phyloP scores from a whole-genome alignment of 768 basidiomycete genomes.

The Rhodotorula sphaerocarpa region DNA sequence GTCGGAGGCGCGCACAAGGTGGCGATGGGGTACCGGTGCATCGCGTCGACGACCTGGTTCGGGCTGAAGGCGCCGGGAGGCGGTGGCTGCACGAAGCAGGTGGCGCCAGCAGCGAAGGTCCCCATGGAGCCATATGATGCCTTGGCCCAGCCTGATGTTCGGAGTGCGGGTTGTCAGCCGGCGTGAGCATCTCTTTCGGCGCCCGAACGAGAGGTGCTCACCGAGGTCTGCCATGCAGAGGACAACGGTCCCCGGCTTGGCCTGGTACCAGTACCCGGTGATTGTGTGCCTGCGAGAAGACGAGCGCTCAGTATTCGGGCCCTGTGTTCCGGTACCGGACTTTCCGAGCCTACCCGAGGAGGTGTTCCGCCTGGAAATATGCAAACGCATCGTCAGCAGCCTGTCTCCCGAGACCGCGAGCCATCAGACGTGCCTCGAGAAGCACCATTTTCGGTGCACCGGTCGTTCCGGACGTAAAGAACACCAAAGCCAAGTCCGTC shows the following conservation, averaged over 20 bases:
- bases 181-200: neutral
- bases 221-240: constrained; percentile 29
- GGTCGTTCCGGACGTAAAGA: constrained; percentile 33
- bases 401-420: no score
- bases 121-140: constrained; percentile 21
- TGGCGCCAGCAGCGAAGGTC: constrained; percentile 20
- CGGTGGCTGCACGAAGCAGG: constrained; percentile 29
- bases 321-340: neutral
- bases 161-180: neutral
- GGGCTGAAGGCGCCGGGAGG: constrained; percentile 20
- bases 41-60: constrained; percentile 10
- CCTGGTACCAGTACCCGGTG: constrained; percentile 26
- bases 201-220: neutral
- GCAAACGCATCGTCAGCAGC: neutral
- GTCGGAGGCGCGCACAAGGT: constrained; percentile 33
- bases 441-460: constrained; percentile 24
- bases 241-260: constrained; percentile 11
- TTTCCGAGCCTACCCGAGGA: neutral
- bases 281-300: constrained; percentile 14
- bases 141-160: constrained; percentile 37
- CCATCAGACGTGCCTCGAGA: constrained; percentile 6
- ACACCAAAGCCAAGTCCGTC: constrained; percentile 12
- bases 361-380: neutral
- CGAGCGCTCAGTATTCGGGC: no score
- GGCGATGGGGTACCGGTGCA: constrained; percentile 26